Evolutionary conservation across 176 grass and related monocot species (phyloP).

Genomic region (Oryza officinalis): DNA sequence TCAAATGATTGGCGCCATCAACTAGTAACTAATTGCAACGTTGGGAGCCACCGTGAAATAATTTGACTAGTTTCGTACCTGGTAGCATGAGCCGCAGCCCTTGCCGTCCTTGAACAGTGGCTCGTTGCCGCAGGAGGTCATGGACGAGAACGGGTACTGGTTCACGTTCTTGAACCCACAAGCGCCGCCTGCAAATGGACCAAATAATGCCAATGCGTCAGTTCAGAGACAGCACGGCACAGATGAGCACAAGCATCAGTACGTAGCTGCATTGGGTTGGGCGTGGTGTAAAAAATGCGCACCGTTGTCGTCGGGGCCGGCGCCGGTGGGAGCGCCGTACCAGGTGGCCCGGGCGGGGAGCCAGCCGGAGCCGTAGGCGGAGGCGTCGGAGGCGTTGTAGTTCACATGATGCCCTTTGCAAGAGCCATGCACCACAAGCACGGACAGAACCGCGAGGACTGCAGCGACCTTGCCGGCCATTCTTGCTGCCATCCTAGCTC

Average conservation of each 20-base stretch:
- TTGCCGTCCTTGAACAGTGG: conserved; percentile 50
- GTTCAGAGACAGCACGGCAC: neutral
- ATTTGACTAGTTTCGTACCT: conserved; percentile 20
- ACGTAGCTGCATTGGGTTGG: too few relatives aligned
- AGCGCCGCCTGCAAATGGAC: conserved; percentile 50
- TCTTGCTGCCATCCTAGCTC: neutral
- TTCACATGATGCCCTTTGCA: neutral
- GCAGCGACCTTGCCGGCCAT: neutral
- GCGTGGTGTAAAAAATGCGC: neutral
- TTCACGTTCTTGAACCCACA: conserved; percentile 61
- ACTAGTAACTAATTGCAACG: neutral
- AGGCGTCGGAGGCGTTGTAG: conserved; percentile 19
- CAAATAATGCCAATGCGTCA: neutral
- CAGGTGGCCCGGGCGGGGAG: conserved; percentile 57
- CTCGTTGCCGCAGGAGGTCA: conserved; percentile 63
- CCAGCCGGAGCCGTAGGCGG: conserved; percentile 28
- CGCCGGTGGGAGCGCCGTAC: conserved; percentile 64
- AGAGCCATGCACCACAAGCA: conserved; percentile 24
- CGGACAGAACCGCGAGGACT: conserved; percentile 20
- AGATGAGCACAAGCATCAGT: neutral
- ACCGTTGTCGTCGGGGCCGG: conserved; percentile 57
- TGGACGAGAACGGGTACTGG: conserved; percentile 50
- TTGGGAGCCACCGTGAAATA: too few relatives aligned
- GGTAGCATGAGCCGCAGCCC: conserved; percentile 63
- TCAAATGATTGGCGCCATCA: neutral